Evolutionary conservation across 768 basidiomycete genomes (phyloP).

Genomic region (Leccinum pellstonianum): DNA sequence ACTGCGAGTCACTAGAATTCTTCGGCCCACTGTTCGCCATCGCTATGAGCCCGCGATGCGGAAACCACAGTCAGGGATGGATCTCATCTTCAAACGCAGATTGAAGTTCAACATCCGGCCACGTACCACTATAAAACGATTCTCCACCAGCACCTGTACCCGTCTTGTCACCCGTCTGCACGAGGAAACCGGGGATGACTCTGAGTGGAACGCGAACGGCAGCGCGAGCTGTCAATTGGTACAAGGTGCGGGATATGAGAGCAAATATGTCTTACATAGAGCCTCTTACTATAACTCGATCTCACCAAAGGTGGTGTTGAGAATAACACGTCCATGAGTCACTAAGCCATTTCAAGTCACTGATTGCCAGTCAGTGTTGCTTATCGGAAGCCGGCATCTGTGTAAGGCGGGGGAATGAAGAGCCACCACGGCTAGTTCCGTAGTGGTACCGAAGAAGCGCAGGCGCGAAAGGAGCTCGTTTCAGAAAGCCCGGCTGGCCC

Average conservation of each 20-base stretch:
- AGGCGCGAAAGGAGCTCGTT: no score
- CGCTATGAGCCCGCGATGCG: slow-evolving; percentile 86
- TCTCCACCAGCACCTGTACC: slow-evolving; percentile 92
- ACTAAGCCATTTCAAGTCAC: slow-evolving; percentile 61
- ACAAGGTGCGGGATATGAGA: background rate
- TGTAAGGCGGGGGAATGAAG: no score
- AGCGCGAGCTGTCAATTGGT: background rate
- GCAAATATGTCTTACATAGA: background rate
- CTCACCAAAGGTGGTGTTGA: slow-evolving; percentile 64
- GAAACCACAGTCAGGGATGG: slow-evolving; percentile 85
- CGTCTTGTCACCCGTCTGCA: slow-evolving; percentile 92
- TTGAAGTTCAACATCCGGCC: background rate
- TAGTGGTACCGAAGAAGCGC: no score
- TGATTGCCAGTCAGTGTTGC: background rate
- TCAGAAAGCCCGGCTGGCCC: no score
- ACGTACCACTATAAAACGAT: slow-evolving; percentile 22
- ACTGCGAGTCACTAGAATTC: slow-evolving; percentile 32
- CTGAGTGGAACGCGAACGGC: slow-evolving; percentile 33
- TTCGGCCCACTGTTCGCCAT: slow-evolving; percentile 74
- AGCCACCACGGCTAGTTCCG: background rate
- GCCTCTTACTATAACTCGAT: slow-evolving; percentile 40
- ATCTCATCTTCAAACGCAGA: slow-evolving; percentile 82
- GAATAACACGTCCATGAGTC: slow-evolving; percentile 70
- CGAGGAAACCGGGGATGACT: slow-evolving; percentile 88
- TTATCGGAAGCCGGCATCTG: no score